Evolutionary conservation across 148 eudicot species (phyloP), one percentile per base, ranked within the genome.

Genomic region (Beta vulgaris): DNA sequence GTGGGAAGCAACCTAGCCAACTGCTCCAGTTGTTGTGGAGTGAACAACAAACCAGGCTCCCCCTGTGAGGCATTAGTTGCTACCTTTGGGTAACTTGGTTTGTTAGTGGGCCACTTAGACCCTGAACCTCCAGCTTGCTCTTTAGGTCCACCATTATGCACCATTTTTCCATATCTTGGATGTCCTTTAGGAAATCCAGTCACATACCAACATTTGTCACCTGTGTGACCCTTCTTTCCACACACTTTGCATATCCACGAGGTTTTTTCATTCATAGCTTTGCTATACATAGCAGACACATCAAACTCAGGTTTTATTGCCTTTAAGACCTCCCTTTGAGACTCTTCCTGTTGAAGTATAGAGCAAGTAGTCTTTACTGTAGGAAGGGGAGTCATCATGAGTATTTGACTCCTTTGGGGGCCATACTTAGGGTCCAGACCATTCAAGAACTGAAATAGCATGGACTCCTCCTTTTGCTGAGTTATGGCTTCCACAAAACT

Each of bases 291-390:
- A 1, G 68, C 43, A 3, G 11, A 19, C 0, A 3, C 7, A 0
- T 63, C 68, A 3, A 0, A 0, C 1, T 34, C 11, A 16, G 0
- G 1, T 5, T 35, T 19, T 1, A 3, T 11, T 0, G 0, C 1
- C 1, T 5, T 5, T 2, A 21, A 4, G 8, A 36, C 68, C 2
- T 16, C 26, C 7, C 43, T 16, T 18, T 63, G 68, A 18, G 43
- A 2, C 1, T 63, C 68, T 8, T 63, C 68, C 3, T 63, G 68
- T 21, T 63, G 68, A 0, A 63, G 0, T 11, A 19, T 35, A 2
- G 42, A 15, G 19, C 43, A 34, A 0, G 43, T 43, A 16, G 2
- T 4, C 0, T 63, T 43, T 0, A 35, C 23, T 0, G 23, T 3
- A 0, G 68, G 68, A 0, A 63, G 28, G 0, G 42, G 25, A 5